Conservation (phyloP, 495 filamentous ascomycete species). For the Entonaema liquescens region DNA sequence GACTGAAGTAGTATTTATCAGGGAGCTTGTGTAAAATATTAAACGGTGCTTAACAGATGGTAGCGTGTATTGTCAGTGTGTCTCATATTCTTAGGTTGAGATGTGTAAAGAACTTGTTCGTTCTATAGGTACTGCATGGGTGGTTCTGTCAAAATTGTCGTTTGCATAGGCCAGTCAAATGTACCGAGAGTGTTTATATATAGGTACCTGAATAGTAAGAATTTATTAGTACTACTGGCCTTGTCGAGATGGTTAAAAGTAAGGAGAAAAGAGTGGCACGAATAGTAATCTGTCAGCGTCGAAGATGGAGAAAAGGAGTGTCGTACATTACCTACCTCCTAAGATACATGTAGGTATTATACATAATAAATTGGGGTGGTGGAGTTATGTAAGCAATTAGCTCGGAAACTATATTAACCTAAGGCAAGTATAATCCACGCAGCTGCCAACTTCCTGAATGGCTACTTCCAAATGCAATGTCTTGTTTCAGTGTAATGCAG, state of each 20-base stretch:
- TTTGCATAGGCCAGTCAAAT: background rate
- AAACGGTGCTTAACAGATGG: background rate
- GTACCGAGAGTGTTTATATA: constrained; percentile 13
- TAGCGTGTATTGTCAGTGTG: background rate
- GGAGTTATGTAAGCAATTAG: constrained; percentile 28
- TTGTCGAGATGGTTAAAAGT: background rate
- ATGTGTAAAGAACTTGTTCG: constrained; percentile 35
- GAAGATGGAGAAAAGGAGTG: constrained; percentile 9
- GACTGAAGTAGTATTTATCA: constrained; percentile 36
- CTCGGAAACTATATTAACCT: background rate
- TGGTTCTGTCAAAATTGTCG: constrained; percentile 11
- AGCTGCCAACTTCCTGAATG: constrained; percentile 15
- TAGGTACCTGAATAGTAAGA: background rate
- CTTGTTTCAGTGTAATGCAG: constrained; percentile 33
- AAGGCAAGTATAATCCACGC: background rate
- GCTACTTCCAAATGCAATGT: constrained; percentile 20
- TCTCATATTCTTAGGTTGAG: background rate
- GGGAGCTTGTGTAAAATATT: constrained; percentile 37
- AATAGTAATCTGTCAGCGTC: constrained; percentile 19
- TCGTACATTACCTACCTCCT: background rate
- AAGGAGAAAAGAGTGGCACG: constrained; percentile 14
- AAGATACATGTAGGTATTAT: no score
- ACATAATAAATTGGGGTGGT: background rate
- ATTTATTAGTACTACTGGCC: constrained; percentile 12
- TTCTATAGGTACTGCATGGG: constrained; percentile 12